Evolutionary conservation across 1,284 basidiomycete genomes (phyloP), one percentile per base, ranked within the genome.

Genomic region (Abortiporus biennis): DNA sequence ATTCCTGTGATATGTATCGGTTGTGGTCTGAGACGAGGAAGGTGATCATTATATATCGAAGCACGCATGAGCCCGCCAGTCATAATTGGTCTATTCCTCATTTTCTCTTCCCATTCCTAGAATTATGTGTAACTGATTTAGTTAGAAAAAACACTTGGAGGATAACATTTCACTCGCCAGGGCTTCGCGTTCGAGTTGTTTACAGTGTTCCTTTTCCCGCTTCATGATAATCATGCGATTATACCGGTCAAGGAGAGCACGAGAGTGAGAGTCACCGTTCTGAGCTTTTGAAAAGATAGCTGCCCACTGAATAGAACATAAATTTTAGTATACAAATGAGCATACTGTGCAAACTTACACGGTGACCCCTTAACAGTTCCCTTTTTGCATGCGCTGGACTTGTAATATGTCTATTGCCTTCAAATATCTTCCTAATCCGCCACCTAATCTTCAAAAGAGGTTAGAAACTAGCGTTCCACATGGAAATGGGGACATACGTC

Each of bases 21-120:
- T 49, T 93, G 89, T 0, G 86, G 87, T 43, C 74, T 78, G 51
- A 93, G 62, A 0, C 86, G 75, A 0, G 89, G 89, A 5, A 93
- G 69, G 0, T 86, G 83, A 0, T 62, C 68, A 56, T 88, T 78
- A 61, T 64, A 78, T 5, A 74, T 39, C 0, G 80, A 71, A 0
- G 86, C 73, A 8, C 76, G 76, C 20, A 89, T 56, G 54, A 78
- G 74, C 3, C 68, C 72, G 3, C 87, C 85, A 1, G 85, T 89
- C 42, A 88, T 61, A 29, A 81, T 78, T 3, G 84, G 77, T 1
- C 77, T 71, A 23, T 66, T 70, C 27, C 64, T 67, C 38, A 81
- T 61, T 31, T 65, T 63, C n/a, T 69, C 52, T 47, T 70, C 68
- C 67, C 76, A 78, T 45, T 68, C 69, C 75, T 76, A 39, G 1